Evolutionary conservation across 768 basidiomycete species (phyloP), one percentile per base, ranked within the genome.

Genomic region (Butyriboletus loyo): DNA sequence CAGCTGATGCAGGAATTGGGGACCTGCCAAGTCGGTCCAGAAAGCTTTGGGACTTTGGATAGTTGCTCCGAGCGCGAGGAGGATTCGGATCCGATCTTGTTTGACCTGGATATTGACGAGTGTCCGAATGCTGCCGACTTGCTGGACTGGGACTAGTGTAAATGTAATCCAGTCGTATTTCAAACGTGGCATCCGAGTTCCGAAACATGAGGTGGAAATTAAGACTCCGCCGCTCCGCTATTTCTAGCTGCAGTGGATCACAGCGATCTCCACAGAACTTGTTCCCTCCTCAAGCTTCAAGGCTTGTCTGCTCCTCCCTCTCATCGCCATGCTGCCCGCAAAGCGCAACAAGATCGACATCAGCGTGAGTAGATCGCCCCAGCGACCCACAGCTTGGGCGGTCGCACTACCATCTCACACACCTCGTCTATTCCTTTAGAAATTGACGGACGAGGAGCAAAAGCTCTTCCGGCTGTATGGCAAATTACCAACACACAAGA

Each of bases 401-500:
- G 11, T 30, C 28, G 32, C n/a, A 4, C 7, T 22, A 7, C 36
- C 48, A 31, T 57, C 58, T 60, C 60, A 66, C 64, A 66, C 64
- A 54, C 57, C 53, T 25, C 28, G 2, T 37, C 25, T 32, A 17
- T 56, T 22, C 39, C 58, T 39, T 27, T 60, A 95, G 92, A 85
- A 85, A 68, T 71, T 97, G 75, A 82, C 79, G 53, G 85, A 86
- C 63, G 87, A 97, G 75, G 96, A 98, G 77, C 85, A 92, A 74
- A 87, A 92, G 76, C 84, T 98, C 57, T 94, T 98, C 74, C 81
- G 86, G 61, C 84, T 91, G 71, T 98, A 98, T 73, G 96, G 96
- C 52, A 96, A 94, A 72, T 76, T 96, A 31, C 96, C 96, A 22
- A 84, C 85, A 4, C 91, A 92, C 73, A 98, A 98, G 85, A 94